phyloP scores from a whole-genome alignment of 2,329 filamentous ascomycete genomes.

The Ophiostoma piceae region DNA sequence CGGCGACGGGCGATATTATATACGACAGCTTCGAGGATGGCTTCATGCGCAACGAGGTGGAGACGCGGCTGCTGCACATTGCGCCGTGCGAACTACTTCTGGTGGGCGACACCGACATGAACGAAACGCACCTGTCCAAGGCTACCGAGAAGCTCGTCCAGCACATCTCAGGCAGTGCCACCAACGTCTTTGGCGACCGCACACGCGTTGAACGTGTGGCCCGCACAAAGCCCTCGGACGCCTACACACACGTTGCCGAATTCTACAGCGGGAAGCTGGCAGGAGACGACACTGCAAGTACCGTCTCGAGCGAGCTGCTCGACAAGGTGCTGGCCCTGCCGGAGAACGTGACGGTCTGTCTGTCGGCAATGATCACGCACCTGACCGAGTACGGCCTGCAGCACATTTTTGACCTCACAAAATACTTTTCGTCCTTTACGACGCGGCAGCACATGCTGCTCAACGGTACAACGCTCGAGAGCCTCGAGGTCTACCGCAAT shows the following conservation, averaged over 20 bases:
- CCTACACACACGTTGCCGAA: constrained; percentile 81
- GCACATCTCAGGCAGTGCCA: constrained; percentile 82
- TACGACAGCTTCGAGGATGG: constrained; percentile 96
- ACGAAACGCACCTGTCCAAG: constrained; percentile 56
- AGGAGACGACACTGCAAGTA: constrained; percentile 37
- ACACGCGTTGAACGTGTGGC: constrained; percentile 76
- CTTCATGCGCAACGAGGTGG: constrained; percentile 94
- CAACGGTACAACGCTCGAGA: constrained; percentile 90
- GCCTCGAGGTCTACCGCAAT: constrained; percentile 92
- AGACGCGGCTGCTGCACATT: constrained; percentile 91
- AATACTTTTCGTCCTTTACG: constrained; percentile 95
- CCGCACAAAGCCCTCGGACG: constrained; percentile 72
- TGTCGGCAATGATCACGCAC: constrained; percentile 95
- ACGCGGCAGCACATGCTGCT: constrained; percentile 91
- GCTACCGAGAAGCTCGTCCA: constrained; percentile 88
- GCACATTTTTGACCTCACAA: constrained; percentile 92
- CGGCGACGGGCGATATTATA: constrained; percentile 90
- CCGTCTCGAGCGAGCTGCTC: constrained; percentile 62
- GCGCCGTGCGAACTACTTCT: constrained; percentile 93
- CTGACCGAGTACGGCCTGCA: constrained; percentile 87
- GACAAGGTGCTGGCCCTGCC: constrained; percentile 83
- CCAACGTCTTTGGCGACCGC: constrained; percentile 86
- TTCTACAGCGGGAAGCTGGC: constrained; percentile 65
- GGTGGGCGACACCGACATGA: constrained; percentile 60
- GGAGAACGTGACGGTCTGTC: constrained; percentile 80